These are phyloP conservation scores for Aspergillus piperis DNA, from an alignment of 2,329 filamentous ascomycete genomes.

Conservation along the genomic window DNA sequence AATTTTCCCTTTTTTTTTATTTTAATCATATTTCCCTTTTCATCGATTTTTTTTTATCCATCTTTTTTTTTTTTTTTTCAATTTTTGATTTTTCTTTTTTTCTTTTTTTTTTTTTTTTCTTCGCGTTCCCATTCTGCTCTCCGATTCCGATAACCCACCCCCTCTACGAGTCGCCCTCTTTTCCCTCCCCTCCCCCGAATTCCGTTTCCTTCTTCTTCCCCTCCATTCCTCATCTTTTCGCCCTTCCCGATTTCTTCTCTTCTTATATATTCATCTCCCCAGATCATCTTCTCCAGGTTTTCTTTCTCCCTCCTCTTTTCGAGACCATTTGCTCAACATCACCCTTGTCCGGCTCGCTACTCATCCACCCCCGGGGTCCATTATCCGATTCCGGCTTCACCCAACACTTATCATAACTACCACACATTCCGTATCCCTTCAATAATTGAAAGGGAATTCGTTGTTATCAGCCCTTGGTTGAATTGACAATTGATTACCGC, in stretches of 20 bases:
- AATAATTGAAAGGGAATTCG: conserved; percentile 11
- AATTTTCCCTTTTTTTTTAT: conserved; percentile 20
- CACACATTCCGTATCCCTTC: conserved; percentile 12
- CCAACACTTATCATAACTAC: conserved; percentile 4
- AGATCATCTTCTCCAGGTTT: conserved; percentile 33
- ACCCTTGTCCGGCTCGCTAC: conserved; percentile 11
- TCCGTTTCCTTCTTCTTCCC: conserved; percentile 29
- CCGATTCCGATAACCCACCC: conserved; percentile 29
- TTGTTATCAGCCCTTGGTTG: background rate
- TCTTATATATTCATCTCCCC: conserved; percentile 30
- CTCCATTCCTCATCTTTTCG: conserved; percentile 23
- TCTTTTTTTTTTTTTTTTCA: conserved; percentile 16
- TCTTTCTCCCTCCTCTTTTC: conserved; percentile 21
- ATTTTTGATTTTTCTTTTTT: conserved; percentile 18
- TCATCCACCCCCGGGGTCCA: conserved; percentile 4
- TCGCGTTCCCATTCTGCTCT: conserved; percentile 20
- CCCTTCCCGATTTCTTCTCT: conserved; percentile 28
- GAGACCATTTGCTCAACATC: conserved; percentile 22
- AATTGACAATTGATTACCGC: background rate
- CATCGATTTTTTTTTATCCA: conserved; percentile 17
- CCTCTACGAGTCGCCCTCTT: conserved; percentile 22
- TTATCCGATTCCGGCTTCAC: conserved; percentile 8
- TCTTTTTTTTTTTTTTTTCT: conserved; percentile 18
- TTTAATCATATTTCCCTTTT: conserved; percentile 9
- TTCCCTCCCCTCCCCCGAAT: conserved; percentile 28